Evolutionary conservation across 306 rosid species (phyloP), one percentile per base, ranked within the genome.

Genomic region (Lathyrus aphaca): DNA sequence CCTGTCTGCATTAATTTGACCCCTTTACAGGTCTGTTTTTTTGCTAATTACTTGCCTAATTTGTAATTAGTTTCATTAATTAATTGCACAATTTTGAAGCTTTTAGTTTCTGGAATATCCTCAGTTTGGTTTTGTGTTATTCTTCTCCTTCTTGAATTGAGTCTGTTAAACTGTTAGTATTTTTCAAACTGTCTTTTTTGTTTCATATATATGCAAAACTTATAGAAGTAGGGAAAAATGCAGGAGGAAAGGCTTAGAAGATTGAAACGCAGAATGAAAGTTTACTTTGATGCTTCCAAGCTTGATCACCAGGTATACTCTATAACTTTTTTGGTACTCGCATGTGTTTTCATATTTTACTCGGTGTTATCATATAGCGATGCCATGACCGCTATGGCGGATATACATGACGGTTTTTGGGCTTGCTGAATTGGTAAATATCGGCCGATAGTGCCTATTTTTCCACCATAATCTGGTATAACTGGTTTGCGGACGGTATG

Each of bases 161-260:
- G 49, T 64, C 49, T 5, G n/a, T 65, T 57, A 45, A 10, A 38
- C 38, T 64, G 29, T 17, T 77, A 14, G 54, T 25, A 5, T 67
- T 50, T 32, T 2, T 8, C 45, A 14, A 43, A 12, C 10, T 16
- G 35, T 27, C 50, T 25, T 46, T 57, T 44, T 68, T 23, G 44
- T 51, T 59, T 10, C 27, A 39, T 30, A 50, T 40, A 40, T 25
- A 12, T 14, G 19, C 11, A 60, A 55, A 53, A 40, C 11, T 16
- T 16, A 53, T 51, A 62, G 49, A 43, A 21, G 32, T 66, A 23
- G 50, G 21, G 12, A 63, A 55, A 8, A 39, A 5, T 81, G 79
- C 83, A 90, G 94, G 91, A 90, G 80, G 91, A 87, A 76, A 84
- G 84, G 74, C 60, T 87, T 53, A 74, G 80, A 57, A 80, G 96